Evolutionary conservation across 345 rosid species (phyloP).

Genomic region (Carallia pectinifolia): DNA sequence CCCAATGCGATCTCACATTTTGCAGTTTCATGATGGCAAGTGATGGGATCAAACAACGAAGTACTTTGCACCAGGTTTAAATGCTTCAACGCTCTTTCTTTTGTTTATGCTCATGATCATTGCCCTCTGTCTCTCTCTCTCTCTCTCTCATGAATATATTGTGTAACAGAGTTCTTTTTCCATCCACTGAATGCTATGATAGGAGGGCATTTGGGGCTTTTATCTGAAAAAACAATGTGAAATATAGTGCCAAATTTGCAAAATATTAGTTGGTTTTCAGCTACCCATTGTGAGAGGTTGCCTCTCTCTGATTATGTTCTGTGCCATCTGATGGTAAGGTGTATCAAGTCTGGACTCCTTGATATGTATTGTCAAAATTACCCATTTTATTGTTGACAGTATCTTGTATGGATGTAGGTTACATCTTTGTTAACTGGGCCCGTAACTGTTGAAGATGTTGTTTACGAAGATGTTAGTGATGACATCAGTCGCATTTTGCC

Average conservation of each 20-base stretch:
- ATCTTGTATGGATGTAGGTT: constrained; percentile 39
- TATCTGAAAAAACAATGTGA: too few species aligned
- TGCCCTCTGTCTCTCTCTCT: too few species aligned
- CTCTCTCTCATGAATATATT: too few species aligned
- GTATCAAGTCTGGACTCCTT: not conserved
- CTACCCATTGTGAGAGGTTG: not conserved
- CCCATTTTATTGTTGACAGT: not conserved
- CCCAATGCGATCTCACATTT: not conserved
- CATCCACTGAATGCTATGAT: too few species aligned
- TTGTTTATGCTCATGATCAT: not conserved
- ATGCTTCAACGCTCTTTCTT: not conserved
- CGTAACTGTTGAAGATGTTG: constrained; percentile 78
- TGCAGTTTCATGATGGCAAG: constrained; percentile 86
- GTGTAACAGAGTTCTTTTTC: too few species aligned
- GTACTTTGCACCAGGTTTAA: constrained; percentile 55
- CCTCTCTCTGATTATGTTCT: not conserved
- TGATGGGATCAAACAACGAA: constrained; percentile 73
- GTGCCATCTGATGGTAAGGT: not conserved
- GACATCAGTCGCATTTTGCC: constrained; percentile 40
- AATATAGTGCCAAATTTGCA: too few species aligned
- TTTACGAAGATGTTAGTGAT: constrained; percentile 58
- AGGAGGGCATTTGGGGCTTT: too few species aligned
- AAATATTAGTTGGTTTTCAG: not conserved
- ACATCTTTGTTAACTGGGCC: constrained; percentile 68
- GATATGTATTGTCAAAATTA: not conserved